Percentiles rank a stretch among this genome's conserved stretches.
phyloP scores from a whole-genome alignment of 805 yeast species.

The Barnettozyma sp. region DNA sequence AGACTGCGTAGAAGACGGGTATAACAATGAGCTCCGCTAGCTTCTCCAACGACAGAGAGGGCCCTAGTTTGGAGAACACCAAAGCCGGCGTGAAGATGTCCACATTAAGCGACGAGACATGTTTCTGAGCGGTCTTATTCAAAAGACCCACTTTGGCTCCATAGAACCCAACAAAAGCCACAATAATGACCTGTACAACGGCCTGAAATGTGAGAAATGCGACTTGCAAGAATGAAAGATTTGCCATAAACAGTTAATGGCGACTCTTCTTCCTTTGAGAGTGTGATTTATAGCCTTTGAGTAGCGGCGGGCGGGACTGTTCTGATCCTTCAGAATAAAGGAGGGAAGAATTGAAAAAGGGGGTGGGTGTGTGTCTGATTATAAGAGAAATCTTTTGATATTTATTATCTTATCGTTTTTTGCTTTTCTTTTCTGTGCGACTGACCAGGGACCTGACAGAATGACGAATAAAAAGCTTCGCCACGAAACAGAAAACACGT shows the following conservation, averaged over 20 bases:
- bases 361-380: too few relatives aligned
- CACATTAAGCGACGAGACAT: constrained; percentile 72
- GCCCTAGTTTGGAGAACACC: constrained; percentile 76
- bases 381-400: too few relatives aligned
- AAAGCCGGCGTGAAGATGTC: constrained; percentile 93
- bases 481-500: too few relatives aligned
- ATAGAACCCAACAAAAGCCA: constrained; percentile 80
- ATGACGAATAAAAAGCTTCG: too few relatives aligned
- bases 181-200: constrained; percentile 80
- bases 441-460: too few relatives aligned
- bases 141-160: constrained; percentile 72
- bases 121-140: constrained; percentile 66
- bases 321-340: too few relatives aligned
- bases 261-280: not conserved
- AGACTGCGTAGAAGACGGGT: constrained; percentile 75
- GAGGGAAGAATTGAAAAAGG: too few relatives aligned
- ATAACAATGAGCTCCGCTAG: constrained; percentile 75
- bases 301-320: too few relatives aligned
- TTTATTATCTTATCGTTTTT: too few relatives aligned
- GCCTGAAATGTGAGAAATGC: constrained; percentile 81
- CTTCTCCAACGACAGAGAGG: constrained; percentile 63
- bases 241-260: constrained; percentile 7
- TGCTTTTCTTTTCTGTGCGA: too few relatives aligned
- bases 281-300: too few relatives aligned
- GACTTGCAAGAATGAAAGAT: constrained; percentile 22